Evolutionary conservation across 306 rosid species (phyloP), one percentile per base, ranked within the genome.

Genomic region (Vicia sativa): DNA sequence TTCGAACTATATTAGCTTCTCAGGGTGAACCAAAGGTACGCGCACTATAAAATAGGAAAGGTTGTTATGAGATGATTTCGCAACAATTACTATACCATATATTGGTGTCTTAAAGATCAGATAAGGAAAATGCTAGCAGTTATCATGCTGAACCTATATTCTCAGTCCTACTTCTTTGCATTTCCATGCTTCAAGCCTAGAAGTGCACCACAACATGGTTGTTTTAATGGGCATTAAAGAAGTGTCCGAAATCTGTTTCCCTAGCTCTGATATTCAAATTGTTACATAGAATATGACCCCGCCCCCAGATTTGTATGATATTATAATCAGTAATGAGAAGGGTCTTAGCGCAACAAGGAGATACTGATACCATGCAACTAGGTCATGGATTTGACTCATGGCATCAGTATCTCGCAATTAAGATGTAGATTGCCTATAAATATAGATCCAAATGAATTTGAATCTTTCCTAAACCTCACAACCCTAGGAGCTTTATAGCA

Each of bases 21-120:
- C 99, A 95, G 70, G 99, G 99, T 65, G 97, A 95, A 85, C 99
- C 97, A 1, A 95, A 95, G 96, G 99, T 93, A 82, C 72, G 28
- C 2, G 31, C 42, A 63, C 50, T 70, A 31, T 69, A 31, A 35
- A 50, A 81, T 23, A 28, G 15, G 35, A 34, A 39, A 42, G 42
- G 56, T 58, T 29, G 14, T 65, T 29, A 19, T 59, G 1, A 23
- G 28, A 21, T 13, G 7, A 43, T 62, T 69, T 64, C 18, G 45
- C 65, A 73, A 3, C 65, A 34, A 15, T 49, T 48, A 29, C 42
- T 25, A 52, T 52, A 2, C n/a, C 11, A 14, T 68, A 13, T 53
- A 34, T 16, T 58, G 64, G 18, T 68, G 35, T 75, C 53, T 44
- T 2, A 16, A 54, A 42, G 56, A 61, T 11, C 43, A 23, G 11